These are phyloP conservation scores for Tetrahymena borealis DNA, from an alignment of 73 alveolate genomes.

Conservation along the genomic window DNA sequence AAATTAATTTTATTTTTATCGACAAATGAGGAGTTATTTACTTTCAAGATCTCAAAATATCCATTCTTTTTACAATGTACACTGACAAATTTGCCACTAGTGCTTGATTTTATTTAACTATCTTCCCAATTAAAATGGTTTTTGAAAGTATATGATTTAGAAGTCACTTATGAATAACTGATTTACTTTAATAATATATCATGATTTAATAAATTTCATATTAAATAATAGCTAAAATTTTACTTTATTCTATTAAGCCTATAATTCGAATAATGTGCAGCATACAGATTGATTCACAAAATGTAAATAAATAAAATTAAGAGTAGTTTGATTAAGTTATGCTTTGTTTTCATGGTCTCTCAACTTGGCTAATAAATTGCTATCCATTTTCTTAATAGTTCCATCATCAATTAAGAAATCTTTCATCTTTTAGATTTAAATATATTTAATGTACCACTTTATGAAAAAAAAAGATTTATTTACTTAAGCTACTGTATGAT, in stretches of 20 bases:
- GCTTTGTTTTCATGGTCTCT: neutral
- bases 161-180: neutral
- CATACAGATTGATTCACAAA: neutral
- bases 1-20: neutral
- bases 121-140: neutral
- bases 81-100: neutral
- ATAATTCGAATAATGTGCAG: neutral
- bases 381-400: neutral
- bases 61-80: neutral
- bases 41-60: neutral
- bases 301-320: neutral
- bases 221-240: neutral
- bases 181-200: neutral
- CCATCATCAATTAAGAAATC: neutral
- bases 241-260: neutral
- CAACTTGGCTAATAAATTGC: neutral
- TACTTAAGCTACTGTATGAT: neutral
- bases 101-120: neutral
- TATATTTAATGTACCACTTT: neutral
- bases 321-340: neutral
- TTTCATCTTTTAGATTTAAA: neutral
- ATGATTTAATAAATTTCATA: neutral
- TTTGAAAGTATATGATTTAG: neutral
- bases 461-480: neutral
- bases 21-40: neutral